Evolutionary conservation across 495 filamentous ascomycete species (phyloP), one percentile per base, ranked within the genome.

Genomic region (Umbilicaria muhlenbergii): DNA sequence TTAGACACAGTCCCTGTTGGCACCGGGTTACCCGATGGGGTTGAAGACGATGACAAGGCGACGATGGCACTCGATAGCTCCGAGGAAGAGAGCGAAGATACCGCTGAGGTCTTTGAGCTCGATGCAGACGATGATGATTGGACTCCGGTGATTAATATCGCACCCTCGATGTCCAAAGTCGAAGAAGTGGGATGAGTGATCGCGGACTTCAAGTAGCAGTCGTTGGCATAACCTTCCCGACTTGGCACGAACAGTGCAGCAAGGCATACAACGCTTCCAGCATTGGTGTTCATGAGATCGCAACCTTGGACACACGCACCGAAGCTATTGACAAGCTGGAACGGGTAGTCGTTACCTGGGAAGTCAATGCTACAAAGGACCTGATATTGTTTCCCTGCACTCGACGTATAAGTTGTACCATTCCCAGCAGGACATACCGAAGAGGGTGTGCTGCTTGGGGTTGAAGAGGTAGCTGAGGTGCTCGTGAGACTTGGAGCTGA

Each of bases 131-230:
- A 1, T 11, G 41, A 37, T 14, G 43, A 36, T 14, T 41, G 28
- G 18, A 42, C 43, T 13, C 34, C 38, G 35, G 19, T 28, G 19
- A 55, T 21, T 11, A 43, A 36, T 15, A 52, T 32, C 11, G 49
- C 52, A 35, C 49, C 54, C 31, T 51, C 34, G 2, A 57, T 44
- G 17, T 18, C 32, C 13, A 46, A 31, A 2, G 31, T 37, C 3
- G 43, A 39, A 11, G 44, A 18, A 42, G 38, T 37, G 3, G 52
- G 44, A 19, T 52, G 28, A 13, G 16, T 39, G 19, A 55, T 44
- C 10, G 40, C 46, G 24, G 52, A 57, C 15, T 57, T 57, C 31
- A 57, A 44, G 40, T 55, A 55, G 50, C 54, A 57, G 42, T 57
- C 43, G 13, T 52, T 44, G 11, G 50, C 37, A 43, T 45, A 18